Conservation (phyloP, 164 flowering plant species). For the Akebia trifoliata region DNA sequence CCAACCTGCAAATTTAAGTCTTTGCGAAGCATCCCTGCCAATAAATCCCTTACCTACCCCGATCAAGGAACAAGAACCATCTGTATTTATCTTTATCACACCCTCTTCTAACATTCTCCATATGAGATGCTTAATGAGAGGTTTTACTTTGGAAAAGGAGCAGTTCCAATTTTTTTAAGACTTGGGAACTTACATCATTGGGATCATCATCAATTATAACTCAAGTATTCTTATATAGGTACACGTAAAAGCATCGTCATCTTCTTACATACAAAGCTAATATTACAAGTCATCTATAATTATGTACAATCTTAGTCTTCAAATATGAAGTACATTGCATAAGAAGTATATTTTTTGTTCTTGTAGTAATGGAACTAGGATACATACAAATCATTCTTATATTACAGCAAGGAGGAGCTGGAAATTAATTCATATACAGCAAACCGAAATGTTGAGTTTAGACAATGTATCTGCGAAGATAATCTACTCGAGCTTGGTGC, state of each 20-base stretch:
- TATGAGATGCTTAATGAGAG: too few relatives aligned
- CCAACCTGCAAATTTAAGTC: too few relatives aligned
- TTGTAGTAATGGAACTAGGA: constrained; percentile 5
- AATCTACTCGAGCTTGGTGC: constrained; percentile 87
- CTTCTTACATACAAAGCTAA: not conserved
- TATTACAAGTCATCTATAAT: not conserved
- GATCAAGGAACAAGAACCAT: too few relatives aligned
- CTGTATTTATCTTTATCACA: too few relatives aligned
- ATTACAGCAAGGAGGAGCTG: not conserved
- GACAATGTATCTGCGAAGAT: constrained; percentile 60
- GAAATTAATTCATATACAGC: not conserved
- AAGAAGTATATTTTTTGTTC: not conserved
- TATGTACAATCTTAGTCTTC: not conserved
- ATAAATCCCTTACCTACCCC: too few relatives aligned
- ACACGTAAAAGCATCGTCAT: too few relatives aligned
- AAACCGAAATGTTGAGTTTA: constrained; percentile 18
- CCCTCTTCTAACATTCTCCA: too few relatives aligned
- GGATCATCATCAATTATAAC: too few relatives aligned
- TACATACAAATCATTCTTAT: constrained; percentile 16
- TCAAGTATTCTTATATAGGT: not conserved
- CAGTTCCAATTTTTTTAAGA: too few relatives aligned
- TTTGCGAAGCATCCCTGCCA: too few relatives aligned
- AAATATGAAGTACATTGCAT: not conserved
- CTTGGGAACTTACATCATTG: too few relatives aligned
- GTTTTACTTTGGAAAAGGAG: too few relatives aligned